phyloP scores from a whole-genome alignment of 1,284 basidiomycete genomes.

The Naganishia liquefaciens region DNA sequence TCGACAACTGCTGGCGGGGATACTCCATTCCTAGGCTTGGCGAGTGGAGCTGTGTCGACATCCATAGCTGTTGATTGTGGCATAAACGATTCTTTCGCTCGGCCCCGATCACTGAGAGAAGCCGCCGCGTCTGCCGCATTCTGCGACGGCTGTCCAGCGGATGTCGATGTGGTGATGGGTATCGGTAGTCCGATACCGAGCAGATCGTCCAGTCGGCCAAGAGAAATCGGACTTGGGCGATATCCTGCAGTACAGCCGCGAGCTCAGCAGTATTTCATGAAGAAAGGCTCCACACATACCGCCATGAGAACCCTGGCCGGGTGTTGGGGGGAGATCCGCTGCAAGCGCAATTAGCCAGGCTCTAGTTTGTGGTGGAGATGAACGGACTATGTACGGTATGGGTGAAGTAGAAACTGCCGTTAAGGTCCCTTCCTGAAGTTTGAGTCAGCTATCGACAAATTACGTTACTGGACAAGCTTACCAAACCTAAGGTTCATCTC shows the following conservation, averaged over 20 bases:
- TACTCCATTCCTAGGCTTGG: too few species aligned
- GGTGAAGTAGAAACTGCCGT: constrained; percentile 2
- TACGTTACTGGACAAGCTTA: background rate
- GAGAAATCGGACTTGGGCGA: background rate
- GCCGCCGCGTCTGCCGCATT: background rate
- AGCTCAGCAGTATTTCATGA: background rate
- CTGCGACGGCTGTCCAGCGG: background rate
- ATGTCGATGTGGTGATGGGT: background rate
- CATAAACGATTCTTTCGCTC: too few species aligned
- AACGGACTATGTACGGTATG: background rate
- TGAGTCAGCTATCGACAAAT: too few species aligned
- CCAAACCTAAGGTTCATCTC: constrained; percentile 6
- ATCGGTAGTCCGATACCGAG: background rate
- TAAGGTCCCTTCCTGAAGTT: background rate
- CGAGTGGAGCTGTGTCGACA: too few species aligned
- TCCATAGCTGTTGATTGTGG: too few species aligned
- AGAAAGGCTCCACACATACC: background rate
- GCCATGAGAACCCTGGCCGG: background rate
- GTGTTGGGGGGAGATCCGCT: background rate
- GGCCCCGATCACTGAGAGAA: background rate
- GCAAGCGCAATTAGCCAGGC: background rate
- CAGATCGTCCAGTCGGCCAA: constrained; percentile 5
- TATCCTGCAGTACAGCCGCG: background rate
- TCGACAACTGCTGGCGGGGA: too few species aligned
- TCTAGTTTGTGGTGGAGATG: background rate